Percentiles rank a stretch among this genome's conserved stretches.
These are phyloP conservation scores for Elsinoe perseae DNA, from an alignment of 2,329 filamentous ascomycete species.

Conservation along the genomic window DNA sequence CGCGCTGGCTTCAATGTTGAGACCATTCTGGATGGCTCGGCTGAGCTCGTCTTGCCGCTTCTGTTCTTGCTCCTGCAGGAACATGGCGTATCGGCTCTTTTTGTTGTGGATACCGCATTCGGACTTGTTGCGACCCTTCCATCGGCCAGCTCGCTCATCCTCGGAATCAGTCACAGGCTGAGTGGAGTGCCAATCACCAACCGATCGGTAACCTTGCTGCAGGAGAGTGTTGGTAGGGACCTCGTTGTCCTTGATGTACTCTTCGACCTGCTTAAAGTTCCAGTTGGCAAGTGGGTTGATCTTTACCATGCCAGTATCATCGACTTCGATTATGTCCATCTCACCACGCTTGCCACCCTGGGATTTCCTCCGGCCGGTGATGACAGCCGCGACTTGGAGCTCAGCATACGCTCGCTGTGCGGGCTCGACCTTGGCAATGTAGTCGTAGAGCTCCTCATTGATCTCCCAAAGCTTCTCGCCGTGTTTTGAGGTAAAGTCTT, in stretches of 20 bases:
- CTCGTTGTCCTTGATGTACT: conserved; percentile 75
- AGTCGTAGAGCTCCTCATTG: conserved; percentile 88
- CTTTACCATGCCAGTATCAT: conserved; percentile 88
- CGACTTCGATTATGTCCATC: conserved; percentile 85
- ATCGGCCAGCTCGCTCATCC: conserved; percentile 90
- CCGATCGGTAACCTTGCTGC: conserved; percentile 91
- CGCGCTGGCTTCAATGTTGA: conserved; percentile 27
- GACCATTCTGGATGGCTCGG: conserved; percentile 29
- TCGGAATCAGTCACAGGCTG: conserved; percentile 81
- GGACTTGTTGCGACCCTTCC: conserved; percentile 93
- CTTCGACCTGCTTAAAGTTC: conserved; percentile 81
- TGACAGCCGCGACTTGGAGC: conserved; percentile 77
- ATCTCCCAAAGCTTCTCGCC: conserved; percentile 78
- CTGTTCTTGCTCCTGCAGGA: conserved; percentile 63
- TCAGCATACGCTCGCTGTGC: conserved; percentile 84
- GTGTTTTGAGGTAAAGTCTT: conserved; percentile 74
- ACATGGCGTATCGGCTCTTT: conserved; percentile 85
- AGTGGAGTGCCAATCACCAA: conserved; percentile 98
- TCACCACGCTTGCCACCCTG: conserved; percentile 89
- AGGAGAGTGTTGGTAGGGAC: conserved; percentile 92
- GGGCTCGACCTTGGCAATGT: conserved; percentile 94
- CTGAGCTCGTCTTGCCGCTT: conserved; percentile 54
- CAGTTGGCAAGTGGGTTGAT: conserved; percentile 96
- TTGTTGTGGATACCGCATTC: conserved; percentile 99
- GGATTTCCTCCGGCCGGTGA: conserved; percentile 84